Base-by-base conservation (phyloP, 768 basidiomycete genomes). In the Cystofilobasidium bisporidii region DNA sequence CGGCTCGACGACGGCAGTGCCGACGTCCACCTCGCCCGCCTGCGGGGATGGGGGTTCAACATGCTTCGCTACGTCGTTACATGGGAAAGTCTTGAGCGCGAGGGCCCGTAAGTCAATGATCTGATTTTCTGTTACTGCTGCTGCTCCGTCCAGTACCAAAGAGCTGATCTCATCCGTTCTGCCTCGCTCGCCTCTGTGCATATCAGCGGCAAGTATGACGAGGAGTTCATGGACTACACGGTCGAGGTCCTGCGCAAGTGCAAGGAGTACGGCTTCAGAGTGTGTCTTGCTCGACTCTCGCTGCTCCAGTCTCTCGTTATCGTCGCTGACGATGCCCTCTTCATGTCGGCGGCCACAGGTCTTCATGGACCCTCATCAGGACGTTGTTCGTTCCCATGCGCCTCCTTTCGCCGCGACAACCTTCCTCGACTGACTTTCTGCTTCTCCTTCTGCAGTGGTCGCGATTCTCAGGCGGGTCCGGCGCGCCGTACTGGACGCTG, bases 361-460 rank as follows among this genome's bases (percentile, higher is more conserved):
- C 17, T 96, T 85, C 77, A 85, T 99, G 80, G 92, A 97, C 73
- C 91, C 94, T 8, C 94, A 99, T 76, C 96, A 99, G 76, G 94
- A 99, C 73, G 83, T 84, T 48, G 93, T 96, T 75, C 74, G 91
- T 83, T 1, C 11, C 2, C 2, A 14, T 28, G 24, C 36, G 12
- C 8, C 20, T 3, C 28, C 6, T 6, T 3, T 24, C 6, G 47
- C 5, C 20, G 47, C 15, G 28, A 3, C 11, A 24, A 50, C n/a
- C 45, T 3, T 47, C n/a, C 3, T 24, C 18, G 20, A 11, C 48
- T 50, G 48, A 50, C 48, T 3, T 11, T 11, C 53, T 20, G 18
- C 0, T 33, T 20, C 10, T 8, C 18, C 43, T 18, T 26, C 30
- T 26, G 32, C 65, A 68, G 67, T 64, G 66, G 70, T 71, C 62